Evolutionary conservation across 2,329 filamentous ascomycete genomes (phyloP).

Genomic region (Colletotrichum brevisporum): DNA sequence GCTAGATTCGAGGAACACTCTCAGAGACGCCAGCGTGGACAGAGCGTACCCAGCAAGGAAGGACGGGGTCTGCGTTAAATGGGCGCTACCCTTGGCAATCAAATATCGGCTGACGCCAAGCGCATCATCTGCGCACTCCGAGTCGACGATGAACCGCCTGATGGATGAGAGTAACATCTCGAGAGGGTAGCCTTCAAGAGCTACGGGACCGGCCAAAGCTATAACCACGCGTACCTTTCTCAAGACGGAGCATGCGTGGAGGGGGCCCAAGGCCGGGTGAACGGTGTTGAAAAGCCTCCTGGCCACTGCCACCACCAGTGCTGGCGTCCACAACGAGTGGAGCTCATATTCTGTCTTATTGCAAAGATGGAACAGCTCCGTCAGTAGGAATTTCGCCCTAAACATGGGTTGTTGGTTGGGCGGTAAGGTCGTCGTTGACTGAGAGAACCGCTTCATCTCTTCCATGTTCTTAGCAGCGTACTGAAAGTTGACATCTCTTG

Average conservation of each 20-base stretch:
- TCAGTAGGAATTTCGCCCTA: slow-evolving; percentile 80
- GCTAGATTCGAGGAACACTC: slow-evolving; percentile 80
- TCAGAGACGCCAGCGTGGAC: slow-evolving; percentile 83
- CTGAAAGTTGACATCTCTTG: slow-evolving; percentile 69
- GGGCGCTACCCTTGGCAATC: slow-evolving; percentile 74
- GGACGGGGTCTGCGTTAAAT: slow-evolving; percentile 76
- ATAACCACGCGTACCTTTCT: slow-evolving; percentile 88
- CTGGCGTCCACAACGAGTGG: slow-evolving; percentile 79
- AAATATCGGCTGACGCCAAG: slow-evolving; percentile 91
- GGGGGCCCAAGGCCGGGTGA: slow-evolving; percentile 84
- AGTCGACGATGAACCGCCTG: slow-evolving; percentile 82
- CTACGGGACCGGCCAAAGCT: slow-evolving; percentile 80
- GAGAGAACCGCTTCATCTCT: slow-evolving; percentile 77
- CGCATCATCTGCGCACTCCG: slow-evolving; percentile 91
- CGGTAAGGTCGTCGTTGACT: slow-evolving; percentile 76
- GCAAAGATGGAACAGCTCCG: slow-evolving; percentile 85
- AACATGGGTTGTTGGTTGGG: slow-evolving; percentile 91
- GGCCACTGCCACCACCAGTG: slow-evolving; percentile 80
- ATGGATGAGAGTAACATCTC: slow-evolving; percentile 92
- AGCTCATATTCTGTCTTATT: slow-evolving; percentile 77
- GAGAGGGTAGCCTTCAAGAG: slow-evolving; percentile 84
- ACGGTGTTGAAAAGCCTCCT: slow-evolving; percentile 86
- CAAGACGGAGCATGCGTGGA: slow-evolving; percentile 89
- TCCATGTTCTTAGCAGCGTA: slow-evolving; percentile 75
- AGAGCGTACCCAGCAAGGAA: slow-evolving; percentile 87